phyloP scores from a whole-genome alignment of 2,329 filamentous ascomycete genomes.

The Tolypocladium paradoxum region DNA sequence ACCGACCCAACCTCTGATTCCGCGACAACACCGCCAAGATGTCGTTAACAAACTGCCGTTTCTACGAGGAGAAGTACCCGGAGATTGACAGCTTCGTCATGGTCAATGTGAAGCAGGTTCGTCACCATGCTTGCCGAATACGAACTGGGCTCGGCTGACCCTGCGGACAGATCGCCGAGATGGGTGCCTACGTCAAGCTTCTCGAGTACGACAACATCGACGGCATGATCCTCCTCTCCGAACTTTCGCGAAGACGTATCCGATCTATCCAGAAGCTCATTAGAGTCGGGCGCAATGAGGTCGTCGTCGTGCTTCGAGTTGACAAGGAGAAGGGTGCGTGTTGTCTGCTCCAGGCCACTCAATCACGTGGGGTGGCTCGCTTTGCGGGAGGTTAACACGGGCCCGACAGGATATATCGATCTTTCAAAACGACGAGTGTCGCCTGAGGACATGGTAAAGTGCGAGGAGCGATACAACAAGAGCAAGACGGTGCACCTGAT shows the following conservation, averaged over 20 bases:
- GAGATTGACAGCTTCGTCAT: slow-evolving; percentile 99
- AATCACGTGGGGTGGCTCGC: not conserved
- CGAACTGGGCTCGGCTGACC: not conserved
- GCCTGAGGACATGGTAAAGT: slow-evolving; percentile 94
- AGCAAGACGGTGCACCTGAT: slow-evolving; percentile 99
- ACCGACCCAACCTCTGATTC: slow-evolving; percentile 11
- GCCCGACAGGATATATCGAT: slow-evolving; percentile 70
- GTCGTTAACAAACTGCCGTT: slow-evolving; percentile 93
- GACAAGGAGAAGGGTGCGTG: slow-evolving; percentile 91
- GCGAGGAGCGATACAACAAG: slow-evolving; percentile 99
- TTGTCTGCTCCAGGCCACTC: not conserved
- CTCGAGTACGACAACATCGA: slow-evolving; percentile 99
- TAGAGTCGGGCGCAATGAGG: slow-evolving; percentile 93
- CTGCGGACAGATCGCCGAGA: slow-evolving; percentile 74
- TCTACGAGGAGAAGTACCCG: slow-evolving; percentile 88
- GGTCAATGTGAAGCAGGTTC: slow-evolving; percentile 97
- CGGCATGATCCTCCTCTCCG: slow-evolving; percentile 98
- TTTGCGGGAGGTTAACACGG: slow-evolving; percentile 11
- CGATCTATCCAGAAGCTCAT: slow-evolving; percentile 98
- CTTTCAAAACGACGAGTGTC: slow-evolving; percentile 96
- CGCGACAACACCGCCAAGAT: slow-evolving; percentile 50
- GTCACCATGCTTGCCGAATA: slow-evolving; percentile 12
- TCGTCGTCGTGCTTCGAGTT: slow-evolving; percentile 95
- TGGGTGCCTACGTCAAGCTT: slow-evolving; percentile 99
- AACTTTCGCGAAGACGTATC: slow-evolving; percentile 96